A percentile compares a stretch with the other conserved stretches of the same genome.
Evolutionary conservation across 1,284 basidiomycete species (phyloP).

Genomic region (Pulveroboletus ridleyi): DNA sequence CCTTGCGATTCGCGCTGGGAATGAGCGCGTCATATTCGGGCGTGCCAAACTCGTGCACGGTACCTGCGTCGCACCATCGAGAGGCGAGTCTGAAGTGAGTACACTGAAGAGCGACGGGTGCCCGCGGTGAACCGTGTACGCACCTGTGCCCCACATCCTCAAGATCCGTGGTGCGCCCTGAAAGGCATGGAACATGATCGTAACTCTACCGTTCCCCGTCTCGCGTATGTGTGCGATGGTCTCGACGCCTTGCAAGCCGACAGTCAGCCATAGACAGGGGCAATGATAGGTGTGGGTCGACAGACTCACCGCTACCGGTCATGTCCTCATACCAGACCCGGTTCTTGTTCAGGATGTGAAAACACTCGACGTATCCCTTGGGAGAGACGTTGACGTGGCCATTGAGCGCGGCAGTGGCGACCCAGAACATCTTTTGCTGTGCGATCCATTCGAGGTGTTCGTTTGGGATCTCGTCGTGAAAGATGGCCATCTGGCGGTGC

Average conservation of each 20-base stretch:
- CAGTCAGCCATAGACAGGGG: neutral
- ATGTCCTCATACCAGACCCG: conserved; percentile 68
- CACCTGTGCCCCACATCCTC: conserved; percentile 61
- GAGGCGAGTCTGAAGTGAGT: neutral
- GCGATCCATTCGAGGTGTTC: conserved; percentile 54
- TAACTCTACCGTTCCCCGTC: conserved; percentile 55
- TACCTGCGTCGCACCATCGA: conserved; percentile 39
- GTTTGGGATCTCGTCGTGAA: conserved; percentile 50
- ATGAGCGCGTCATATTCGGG: conserved; percentile 55
- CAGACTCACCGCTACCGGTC: conserved; percentile 56
- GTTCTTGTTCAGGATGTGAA: conserved; percentile 54
- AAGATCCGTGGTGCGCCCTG: conserved; percentile 53
- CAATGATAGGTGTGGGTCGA: neutral
- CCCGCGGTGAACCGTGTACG: conserved; percentile 5
- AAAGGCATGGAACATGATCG: conserved; percentile 63
- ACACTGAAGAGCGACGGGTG: neutral
- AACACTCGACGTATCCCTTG: conserved; percentile 45
- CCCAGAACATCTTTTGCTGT: conserved; percentile 64
- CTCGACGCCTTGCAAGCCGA: conserved; percentile 49
- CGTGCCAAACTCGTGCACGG: conserved; percentile 56
- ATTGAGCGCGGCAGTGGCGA: conserved; percentile 59
- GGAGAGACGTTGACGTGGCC: conserved; percentile 64
- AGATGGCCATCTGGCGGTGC: conserved; percentile 37
- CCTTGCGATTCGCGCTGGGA: conserved; percentile 45
- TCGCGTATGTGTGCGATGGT: conserved; percentile 66